Conservation (phyloP, 768 basidiomycete species). For the Pulveroboletus ravenelii region DNA sequence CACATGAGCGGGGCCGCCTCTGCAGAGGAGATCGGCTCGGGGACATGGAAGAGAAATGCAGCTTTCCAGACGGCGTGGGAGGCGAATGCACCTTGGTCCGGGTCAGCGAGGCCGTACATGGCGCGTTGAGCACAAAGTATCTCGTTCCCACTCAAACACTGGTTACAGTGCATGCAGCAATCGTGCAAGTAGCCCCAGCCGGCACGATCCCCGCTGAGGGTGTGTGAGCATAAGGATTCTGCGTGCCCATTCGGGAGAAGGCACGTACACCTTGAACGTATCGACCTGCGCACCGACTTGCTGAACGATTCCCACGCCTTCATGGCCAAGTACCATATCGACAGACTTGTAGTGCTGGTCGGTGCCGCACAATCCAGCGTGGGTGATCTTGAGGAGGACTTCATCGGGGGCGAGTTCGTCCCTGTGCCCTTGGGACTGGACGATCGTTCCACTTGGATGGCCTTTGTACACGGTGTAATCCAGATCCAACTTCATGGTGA, state of each 20-base stretch:
- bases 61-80: slow-evolving; percentile 34
- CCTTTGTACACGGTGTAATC: slow-evolving; percentile 33
- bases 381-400: slow-evolving; percentile 31
- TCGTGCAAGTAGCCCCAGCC: slow-evolving; percentile 35
- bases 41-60: slow-evolving; percentile 33
- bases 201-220: slow-evolving; percentile 31
- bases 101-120: slow-evolving; percentile 23
- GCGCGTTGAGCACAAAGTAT: slow-evolving; percentile 23
- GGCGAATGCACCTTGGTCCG: slow-evolving; percentile 34
- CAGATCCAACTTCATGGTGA: slow-evolving; percentile 17
- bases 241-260: neutral
- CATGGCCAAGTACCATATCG: slow-evolving; percentile 39
- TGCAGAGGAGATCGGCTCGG: slow-evolving; percentile 27
- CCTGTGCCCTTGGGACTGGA: slow-evolving; percentile 14
- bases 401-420: slow-evolving; percentile 22
- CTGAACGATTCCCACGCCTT: slow-evolving; percentile 35
- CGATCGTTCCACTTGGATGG: slow-evolving; percentile 13
- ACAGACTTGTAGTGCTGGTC: slow-evolving; percentile 31
- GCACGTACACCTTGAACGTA: slow-evolving; percentile 32
- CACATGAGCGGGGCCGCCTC: slow-evolving; percentile 36
- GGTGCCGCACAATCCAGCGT: slow-evolving; percentile 36
- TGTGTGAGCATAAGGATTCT: neutral
- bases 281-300: slow-evolving; percentile 29
- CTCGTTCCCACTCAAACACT: slow-evolving; percentile 33
- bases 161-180: slow-evolving; percentile 31